Evolutionary conservation across 345 rosid genomes (phyloP).

Genomic region (Microthlaspi erraticum): DNA sequence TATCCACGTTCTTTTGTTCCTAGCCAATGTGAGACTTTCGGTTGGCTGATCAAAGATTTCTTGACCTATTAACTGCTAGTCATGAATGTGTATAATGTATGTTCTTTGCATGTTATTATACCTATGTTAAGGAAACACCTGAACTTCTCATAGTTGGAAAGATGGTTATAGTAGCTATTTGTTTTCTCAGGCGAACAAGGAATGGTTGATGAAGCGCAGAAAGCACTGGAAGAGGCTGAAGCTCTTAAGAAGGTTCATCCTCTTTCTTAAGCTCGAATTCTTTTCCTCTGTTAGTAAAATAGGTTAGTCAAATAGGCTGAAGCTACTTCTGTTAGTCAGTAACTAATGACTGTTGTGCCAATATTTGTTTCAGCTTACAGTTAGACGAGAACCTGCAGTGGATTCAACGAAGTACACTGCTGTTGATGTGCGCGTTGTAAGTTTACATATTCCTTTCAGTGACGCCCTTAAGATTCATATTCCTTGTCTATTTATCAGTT

Average conservation of each 20-base stretch:
- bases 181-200: constrained; percentile 84
- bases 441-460: constrained; percentile 40
- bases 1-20: not conserved
- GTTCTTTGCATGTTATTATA: not conserved
- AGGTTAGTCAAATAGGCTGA: no score
- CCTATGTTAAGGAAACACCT: not conserved
- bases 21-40: not conserved
- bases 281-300: no score
- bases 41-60: not conserved
- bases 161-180: not conserved
- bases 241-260: constrained; percentile 90
- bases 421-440: constrained; percentile 95
- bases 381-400: constrained; percentile 72
- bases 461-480: constrained; percentile 8
- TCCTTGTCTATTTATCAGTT: not conserved
- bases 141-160: not conserved
- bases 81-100: no score
- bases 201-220: constrained; percentile 99
- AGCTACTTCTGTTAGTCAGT: constrained; percentile 2
- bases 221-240: constrained; percentile 98
- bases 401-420: constrained; percentile 93
- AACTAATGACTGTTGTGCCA: constrained; percentile 18
- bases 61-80: no score
- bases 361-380: constrained; percentile 63
- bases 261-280: constrained; percentile 3